Percentiles rank a stretch among this genome's conserved stretches.
Evolutionary conservation across 495 filamentous ascomycete species (phyloP).

Genomic region (Talaromyces ruber): DNA sequence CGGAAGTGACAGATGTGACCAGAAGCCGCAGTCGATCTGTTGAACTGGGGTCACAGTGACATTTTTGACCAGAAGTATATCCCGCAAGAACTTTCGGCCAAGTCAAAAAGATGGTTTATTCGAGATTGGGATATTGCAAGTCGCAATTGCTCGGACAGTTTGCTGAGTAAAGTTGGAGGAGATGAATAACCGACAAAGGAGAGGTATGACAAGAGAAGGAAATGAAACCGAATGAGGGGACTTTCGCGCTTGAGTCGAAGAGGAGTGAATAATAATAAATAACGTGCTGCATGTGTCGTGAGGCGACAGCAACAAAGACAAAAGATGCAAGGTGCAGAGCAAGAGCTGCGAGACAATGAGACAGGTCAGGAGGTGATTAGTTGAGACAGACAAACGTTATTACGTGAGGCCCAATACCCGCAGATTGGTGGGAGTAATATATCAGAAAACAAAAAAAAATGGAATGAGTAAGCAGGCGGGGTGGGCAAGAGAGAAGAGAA

Average conservation of each 20-base stretch:
- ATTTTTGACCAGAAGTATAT: background rate
- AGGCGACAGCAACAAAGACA: background rate
- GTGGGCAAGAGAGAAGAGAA: background rate
- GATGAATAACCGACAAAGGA: background rate
- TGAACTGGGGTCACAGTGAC: background rate
- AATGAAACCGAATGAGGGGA: background rate
- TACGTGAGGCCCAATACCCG: background rate
- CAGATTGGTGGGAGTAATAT: background rate
- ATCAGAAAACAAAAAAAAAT: background rate
- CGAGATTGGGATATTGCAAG: background rate
- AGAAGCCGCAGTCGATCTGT: background rate
- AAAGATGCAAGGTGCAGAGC: slow-evolving; percentile 1
- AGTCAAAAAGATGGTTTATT: background rate
- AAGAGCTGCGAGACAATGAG: slow-evolving; percentile 2
- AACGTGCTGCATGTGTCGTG: background rate
- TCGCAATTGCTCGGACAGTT: background rate
- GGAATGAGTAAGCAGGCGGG: background rate
- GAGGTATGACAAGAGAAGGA: background rate
- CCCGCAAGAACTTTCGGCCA: background rate
- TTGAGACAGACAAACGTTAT: background rate
- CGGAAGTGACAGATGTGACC: background rate
- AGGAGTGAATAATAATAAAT: background rate
- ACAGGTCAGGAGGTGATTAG: slow-evolving; percentile 2
- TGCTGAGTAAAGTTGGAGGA: background rate
- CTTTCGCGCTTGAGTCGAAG: background rate